These are phyloP conservation scores for Exophiala mesophila DNA, from an alignment of 2,329 filamentous ascomycete species.

Conservation along the genomic window DNA sequence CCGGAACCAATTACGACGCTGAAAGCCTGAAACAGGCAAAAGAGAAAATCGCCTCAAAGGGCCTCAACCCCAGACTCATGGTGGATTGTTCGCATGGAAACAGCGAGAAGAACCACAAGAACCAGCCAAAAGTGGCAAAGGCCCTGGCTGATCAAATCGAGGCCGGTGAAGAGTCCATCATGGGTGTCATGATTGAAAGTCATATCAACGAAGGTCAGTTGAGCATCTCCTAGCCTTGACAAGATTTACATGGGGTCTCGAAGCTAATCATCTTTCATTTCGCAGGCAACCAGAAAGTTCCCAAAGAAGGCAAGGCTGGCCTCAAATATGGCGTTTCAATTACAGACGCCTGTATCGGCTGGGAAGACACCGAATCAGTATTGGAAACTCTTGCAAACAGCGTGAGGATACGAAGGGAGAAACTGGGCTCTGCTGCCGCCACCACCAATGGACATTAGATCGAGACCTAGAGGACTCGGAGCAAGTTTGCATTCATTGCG, in stretches of 20 bases:
- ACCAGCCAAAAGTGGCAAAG: constrained; percentile 90
- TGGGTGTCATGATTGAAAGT: constrained; percentile 98
- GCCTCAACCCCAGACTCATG: constrained; percentile 86
- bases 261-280: too few species aligned
- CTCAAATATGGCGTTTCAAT: constrained; percentile 33
- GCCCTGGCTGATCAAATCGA: constrained; percentile 78
- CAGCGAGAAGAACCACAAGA: constrained; percentile 94
- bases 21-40: constrained; percentile 75
- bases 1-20: constrained; percentile 89
- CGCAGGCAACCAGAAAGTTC: constrained; percentile 32
- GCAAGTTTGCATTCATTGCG: too few species aligned
- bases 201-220: constrained; percentile 87
- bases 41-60: constrained; percentile 74
- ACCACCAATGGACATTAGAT: constrained; percentile 11
- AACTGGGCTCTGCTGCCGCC: constrained; percentile 25
- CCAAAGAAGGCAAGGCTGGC: constrained; percentile 29
- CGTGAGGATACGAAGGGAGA: constrained; percentile 66
- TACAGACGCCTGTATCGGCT: constrained; percentile 67
- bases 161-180: constrained; percentile 78
- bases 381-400: constrained; percentile 74
- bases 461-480: not conserved
- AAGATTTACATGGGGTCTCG: too few species aligned
- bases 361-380: constrained; percentile 80
- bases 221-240: too few species aligned
- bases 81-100: constrained; percentile 98